Evolutionary conservation across 2,329 filamentous ascomycete genomes (phyloP).

Genomic region (Lasiodiplodia citricola): DNA sequence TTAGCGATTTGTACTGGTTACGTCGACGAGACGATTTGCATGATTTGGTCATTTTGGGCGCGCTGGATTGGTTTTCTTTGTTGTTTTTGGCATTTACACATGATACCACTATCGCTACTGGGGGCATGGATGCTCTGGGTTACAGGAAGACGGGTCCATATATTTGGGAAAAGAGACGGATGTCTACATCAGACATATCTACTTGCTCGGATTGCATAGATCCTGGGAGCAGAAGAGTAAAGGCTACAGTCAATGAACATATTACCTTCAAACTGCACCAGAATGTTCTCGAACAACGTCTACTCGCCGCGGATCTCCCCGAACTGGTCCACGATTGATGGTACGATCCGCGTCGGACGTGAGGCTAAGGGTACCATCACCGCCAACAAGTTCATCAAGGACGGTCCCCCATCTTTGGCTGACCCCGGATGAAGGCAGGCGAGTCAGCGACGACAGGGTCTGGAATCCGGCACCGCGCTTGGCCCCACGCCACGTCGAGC

Average conservation of each 20-base stretch:
- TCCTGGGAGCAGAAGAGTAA: background rate
- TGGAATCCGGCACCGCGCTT: constrained; percentile 2
- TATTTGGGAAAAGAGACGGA: background rate
- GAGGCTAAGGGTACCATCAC: background rate
- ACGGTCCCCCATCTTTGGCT: background rate
- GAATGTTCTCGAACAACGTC: background rate
- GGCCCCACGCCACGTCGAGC: constrained; percentile 12
- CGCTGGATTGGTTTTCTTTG: background rate
- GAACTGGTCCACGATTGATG: too few relatives aligned
- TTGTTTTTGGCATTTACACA: constrained; percentile 11
- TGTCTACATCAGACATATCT: constrained; percentile 4
- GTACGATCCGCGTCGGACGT: too few relatives aligned
- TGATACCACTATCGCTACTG: constrained; percentile 25
- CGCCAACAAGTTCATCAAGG: background rate
- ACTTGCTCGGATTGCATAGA: constrained; percentile 12
- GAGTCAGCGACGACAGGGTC: background rate
- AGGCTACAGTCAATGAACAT: background rate
- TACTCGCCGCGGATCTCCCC: background rate
- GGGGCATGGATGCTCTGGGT: constrained; percentile 20
- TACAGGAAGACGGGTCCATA: constrained; percentile 1
- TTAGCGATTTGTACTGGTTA: constrained; percentile 25
- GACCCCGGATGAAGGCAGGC: background rate
- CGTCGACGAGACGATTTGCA: constrained; percentile 13
- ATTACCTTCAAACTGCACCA: background rate
- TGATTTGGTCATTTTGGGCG: constrained; percentile 11